These are phyloP conservation scores for Phascolomyces articulosus DNA, from an alignment of 371 early-diverging fungal genomes.

Conservation along the genomic window DNA sequence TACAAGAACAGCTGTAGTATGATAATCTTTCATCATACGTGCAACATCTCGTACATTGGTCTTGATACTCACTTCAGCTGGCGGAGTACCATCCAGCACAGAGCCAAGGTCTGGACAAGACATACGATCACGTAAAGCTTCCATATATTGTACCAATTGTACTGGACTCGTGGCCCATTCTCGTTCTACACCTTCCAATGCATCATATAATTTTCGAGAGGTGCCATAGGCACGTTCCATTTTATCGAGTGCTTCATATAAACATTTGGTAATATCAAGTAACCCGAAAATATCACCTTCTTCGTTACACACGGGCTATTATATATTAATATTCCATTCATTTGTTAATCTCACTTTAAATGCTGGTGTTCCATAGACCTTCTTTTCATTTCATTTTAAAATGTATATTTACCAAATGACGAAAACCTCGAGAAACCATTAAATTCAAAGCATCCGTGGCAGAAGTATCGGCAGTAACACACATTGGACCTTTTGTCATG, in stretches of 20 bases:
- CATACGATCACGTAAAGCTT: slow-evolving; percentile 65
- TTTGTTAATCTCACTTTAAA: slow-evolving; percentile 1
- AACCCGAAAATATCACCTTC: slow-evolving; percentile 89
- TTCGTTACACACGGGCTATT: slow-evolving; percentile 74
- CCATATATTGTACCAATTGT: slow-evolving; percentile 33
- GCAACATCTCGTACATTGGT: slow-evolving; percentile 88
- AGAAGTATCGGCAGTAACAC: slow-evolving; percentile 78
- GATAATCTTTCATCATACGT: slow-evolving; percentile 78
- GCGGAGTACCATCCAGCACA: slow-evolving; percentile 65
- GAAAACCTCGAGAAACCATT: slow-evolving; percentile 94
- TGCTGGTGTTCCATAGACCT: no score
- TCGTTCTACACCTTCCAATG: slow-evolving; percentile 87
- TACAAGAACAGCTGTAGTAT: slow-evolving; percentile 87
- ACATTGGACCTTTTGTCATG: slow-evolving; percentile 92
- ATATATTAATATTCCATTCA: slow-evolving; percentile 7
- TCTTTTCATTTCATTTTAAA: no score
- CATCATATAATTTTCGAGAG: slow-evolving; percentile 78
- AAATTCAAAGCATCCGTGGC: slow-evolving; percentile 92
- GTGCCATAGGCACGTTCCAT: slow-evolving; percentile 89
- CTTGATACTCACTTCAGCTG: slow-evolving; percentile 73
- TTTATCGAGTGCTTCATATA: slow-evolving; percentile 90
- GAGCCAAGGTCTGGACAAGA: slow-evolving; percentile 82
- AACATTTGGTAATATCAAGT: slow-evolving; percentile 92
- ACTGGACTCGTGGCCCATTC: slow-evolving; percentile 60
- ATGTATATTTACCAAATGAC: slow-evolving; percentile 80